These are phyloP conservation scores for Rugonectria rugulosa DNA, from an alignment of 2,329 filamentous ascomycete species.

Conservation along the genomic window DNA sequence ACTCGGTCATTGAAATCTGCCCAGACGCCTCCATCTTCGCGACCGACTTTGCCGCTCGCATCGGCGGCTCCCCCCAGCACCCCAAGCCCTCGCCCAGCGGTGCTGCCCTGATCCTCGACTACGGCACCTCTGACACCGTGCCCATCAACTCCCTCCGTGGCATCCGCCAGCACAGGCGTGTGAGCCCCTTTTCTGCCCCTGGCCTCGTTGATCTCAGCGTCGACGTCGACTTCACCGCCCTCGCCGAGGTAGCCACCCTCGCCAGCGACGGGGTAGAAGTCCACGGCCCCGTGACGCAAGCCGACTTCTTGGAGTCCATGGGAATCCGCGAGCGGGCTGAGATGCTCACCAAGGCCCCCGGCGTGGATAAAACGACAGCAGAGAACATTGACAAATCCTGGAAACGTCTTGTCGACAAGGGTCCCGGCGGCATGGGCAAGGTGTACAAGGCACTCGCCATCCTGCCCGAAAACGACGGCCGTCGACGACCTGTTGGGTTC, in stretches of 20 bases:
- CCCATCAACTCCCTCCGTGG: constrained; percentile 91
- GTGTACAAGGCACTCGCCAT: constrained; percentile 94
- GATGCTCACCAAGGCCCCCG: constrained; percentile 63
- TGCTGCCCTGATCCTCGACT: constrained; percentile 94
- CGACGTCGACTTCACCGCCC: constrained; percentile 89
- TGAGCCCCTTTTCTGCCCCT: constrained; percentile 81
- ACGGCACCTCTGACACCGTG: constrained; percentile 80
- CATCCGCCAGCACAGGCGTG: constrained; percentile 77
- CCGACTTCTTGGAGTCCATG: constrained; percentile 78
- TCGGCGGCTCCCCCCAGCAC: constrained; percentile 70
- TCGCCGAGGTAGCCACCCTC: constrained; percentile 81
- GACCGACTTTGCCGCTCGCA: constrained; percentile 81
- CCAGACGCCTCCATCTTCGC: constrained; percentile 85
- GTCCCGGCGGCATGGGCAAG: constrained; percentile 88
- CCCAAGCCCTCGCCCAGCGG: constrained; percentile 73
- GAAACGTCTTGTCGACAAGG: constrained; percentile 83
- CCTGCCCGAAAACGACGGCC: constrained; percentile 78
- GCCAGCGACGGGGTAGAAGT: constrained; percentile 86
- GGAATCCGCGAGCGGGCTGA: constrained; percentile 82
- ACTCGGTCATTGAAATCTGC: constrained; percentile 85
- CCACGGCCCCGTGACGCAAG: constrained; percentile 90
- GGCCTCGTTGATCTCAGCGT: constrained; percentile 89
- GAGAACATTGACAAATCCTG: constrained; percentile 76
- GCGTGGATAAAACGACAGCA: constrained; percentile 54
- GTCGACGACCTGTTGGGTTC: constrained; percentile 86